Base-by-base conservation (phyloP, 2,329 filamentous ascomycete genomes). In the Sphaerostilbella broomeana region DNA sequence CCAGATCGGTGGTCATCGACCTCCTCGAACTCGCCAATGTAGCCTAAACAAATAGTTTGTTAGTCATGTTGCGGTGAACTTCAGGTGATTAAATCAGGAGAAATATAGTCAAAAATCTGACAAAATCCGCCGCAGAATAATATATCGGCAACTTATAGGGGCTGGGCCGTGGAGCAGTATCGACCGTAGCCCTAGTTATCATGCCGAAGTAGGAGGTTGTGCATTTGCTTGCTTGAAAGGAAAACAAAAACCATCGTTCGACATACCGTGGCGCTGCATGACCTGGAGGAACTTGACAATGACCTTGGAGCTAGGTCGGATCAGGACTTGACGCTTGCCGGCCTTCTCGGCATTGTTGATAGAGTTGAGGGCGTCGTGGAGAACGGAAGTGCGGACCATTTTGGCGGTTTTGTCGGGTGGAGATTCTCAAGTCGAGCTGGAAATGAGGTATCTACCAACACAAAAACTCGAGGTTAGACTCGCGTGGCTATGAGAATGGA, bases 311-410 rank as follows among this genome's bases (percentile, higher is more conserved):
- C 80, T 85, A 60, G 94, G 92, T 63, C 89, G 83, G 79, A 98
- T 95, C 69, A 98, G 65, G 67, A 97, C 92, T 77, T 98, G 92
- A 66, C 92, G 89, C 85, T 97, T 97, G 76, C 92, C 92, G 60
- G 86, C 78, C 85, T 98, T 97, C 82, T 98, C 94, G 79, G 92
- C 92, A 73, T 98, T 98, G 88, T 98, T 98, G 84, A 98, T 97
- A 77, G 81, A 78, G 71, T 95, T 95, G 64, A 95, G 85, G 68
- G 86, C 88, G 84, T 98, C 92, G 81, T 97, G 94, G 72, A 98
- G 89, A 65, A 97, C 92, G 69, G 88, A 95, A 64, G 92, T 97
- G 77, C 86, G 88, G 73, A 95, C 89, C 90, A 98, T 98, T 68
- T 85, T 95, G 80, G 67, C 81, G 79, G 77, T 75, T 53, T 64